Conservation (phyloP, 148 eudicot species). For the Camellia sinensis region DNA sequence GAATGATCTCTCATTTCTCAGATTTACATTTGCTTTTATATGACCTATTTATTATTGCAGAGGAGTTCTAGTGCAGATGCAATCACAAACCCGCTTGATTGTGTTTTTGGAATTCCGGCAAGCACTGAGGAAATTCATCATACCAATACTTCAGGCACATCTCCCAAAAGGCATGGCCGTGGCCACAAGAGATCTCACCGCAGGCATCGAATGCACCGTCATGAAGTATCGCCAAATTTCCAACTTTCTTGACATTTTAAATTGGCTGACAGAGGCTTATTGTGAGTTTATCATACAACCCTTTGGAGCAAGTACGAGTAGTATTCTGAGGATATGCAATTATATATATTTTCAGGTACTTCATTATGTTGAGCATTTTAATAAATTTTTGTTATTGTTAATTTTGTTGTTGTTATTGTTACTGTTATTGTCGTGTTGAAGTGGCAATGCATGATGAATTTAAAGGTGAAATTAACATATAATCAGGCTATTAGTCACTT, state of each 20-base stretch:
- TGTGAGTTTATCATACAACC: not conserved
- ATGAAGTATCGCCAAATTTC: slow-evolving; percentile 19
- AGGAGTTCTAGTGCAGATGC: slow-evolving; percentile 20
- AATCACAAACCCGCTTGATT: slow-evolving; percentile 33
- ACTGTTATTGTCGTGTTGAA: not conserved
- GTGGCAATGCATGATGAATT: not conserved
- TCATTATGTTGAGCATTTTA: not conserved
- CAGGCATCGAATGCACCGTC: slow-evolving; percentile 34
- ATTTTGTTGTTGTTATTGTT: not conserved
- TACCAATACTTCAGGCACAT: slow-evolving; percentile 2
- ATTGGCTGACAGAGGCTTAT: not conserved
- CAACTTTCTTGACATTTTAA: slow-evolving; percentile 1
- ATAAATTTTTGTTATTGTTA: not conserved
- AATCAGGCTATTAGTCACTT: not conserved
- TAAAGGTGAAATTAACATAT: not conserved
- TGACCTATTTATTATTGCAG: slow-evolving; percentile 18
- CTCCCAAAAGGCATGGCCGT: slow-evolving; percentile 23
- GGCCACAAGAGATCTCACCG: slow-evolving; percentile 30
- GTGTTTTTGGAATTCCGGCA: slow-evolving; percentile 29
- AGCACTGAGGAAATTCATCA: slow-evolving; percentile 23
- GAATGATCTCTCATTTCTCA: not conserved
- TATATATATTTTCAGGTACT: not conserved
- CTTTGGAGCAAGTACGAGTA: not conserved
- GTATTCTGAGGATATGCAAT: not conserved
- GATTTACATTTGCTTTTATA: not conserved